phyloP scores from a whole-genome alignment of 75 land plant species.

The Isoetes taiwanensis region DNA sequence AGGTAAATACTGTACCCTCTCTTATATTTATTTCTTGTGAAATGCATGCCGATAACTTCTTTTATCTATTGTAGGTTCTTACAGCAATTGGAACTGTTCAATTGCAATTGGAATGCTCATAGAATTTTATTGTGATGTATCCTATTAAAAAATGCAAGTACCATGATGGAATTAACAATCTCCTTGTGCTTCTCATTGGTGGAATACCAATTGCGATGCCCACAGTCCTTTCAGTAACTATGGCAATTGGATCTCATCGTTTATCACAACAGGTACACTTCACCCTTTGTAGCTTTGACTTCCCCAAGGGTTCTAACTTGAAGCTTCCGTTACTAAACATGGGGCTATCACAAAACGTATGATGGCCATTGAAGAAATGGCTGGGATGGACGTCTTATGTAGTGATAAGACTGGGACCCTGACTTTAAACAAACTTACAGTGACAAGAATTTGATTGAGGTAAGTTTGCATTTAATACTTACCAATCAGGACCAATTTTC shows the following conservation, averaged over 20 bases:
- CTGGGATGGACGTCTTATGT: constrained; percentile 83
- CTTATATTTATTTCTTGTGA: neutral
- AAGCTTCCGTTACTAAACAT: constrained; percentile 17
- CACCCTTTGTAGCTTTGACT: too few relatives aligned
- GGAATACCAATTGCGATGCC: constrained; percentile 97
- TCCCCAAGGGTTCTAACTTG: too few relatives aligned
- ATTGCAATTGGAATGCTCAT: constrained; percentile 64
- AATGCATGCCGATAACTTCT: too few relatives aligned
- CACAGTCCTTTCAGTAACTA: constrained; percentile 79
- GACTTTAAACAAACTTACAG: constrained; percentile 66
- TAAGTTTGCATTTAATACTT: constrained; percentile 6
- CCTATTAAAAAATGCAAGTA: constrained; percentile 55
- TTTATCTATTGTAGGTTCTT: neutral
- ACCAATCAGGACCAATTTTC: too few relatives aligned
- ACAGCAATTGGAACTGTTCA: constrained; percentile 30
- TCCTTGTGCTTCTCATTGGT: constrained; percentile 78
- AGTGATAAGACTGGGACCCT: constrained; percentile 85
- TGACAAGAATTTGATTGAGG: constrained; percentile 71
- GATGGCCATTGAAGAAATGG: constrained; percentile 97
- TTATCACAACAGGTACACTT: constrained; percentile 40
- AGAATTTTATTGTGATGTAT: constrained; percentile 70
- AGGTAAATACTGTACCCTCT: neutral
- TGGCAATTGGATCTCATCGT: constrained; percentile 91
- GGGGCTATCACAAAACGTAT: constrained; percentile 93
- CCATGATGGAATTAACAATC: constrained; percentile 75